Evolutionary conservation across 306 rosid species (phyloP).

Genomic region (Trichosanthes cucumerina): DNA sequence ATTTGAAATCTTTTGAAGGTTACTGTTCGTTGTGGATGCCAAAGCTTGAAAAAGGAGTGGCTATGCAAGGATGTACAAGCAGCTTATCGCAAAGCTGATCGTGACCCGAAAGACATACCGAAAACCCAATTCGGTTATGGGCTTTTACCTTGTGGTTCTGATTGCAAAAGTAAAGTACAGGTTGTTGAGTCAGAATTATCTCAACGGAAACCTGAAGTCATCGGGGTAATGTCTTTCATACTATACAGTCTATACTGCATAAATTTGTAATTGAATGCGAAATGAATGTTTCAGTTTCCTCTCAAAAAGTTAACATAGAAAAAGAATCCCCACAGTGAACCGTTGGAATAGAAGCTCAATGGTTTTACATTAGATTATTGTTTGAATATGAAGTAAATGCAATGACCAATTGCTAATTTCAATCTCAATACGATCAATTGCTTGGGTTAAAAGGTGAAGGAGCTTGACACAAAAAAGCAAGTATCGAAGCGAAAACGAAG

Average conservation of each 20-base stretch:
- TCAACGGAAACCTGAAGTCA: conserved; percentile 53
- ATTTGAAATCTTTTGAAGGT: conserved; percentile 40
- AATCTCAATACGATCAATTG: background rate
- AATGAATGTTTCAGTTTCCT: background rate
- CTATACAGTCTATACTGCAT: no score
- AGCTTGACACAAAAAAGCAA: conserved; percentile 36
- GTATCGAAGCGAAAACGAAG: conserved; percentile 51
- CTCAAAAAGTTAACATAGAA: background rate
- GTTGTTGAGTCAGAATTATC: conserved; percentile 62
- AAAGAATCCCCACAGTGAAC: background rate
- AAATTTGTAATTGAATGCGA: background rate
- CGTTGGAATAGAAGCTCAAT: background rate
- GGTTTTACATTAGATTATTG: background rate
- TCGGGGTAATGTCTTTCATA: conserved; percentile 44
- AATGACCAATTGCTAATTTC: background rate
- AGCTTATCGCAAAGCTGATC: conserved; percentile 36
- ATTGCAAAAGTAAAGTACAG: conserved; percentile 60
- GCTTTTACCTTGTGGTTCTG: conserved; percentile 67
- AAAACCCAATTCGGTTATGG: conserved; percentile 78
- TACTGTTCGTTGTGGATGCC: conserved; percentile 82
- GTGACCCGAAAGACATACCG: conserved; percentile 42
- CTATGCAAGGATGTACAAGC: conserved; percentile 76
- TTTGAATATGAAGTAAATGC: background rate
- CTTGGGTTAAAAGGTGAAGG: conserved; percentile 45
- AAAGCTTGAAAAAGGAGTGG: conserved; percentile 89